A percentile compares a stretch with the other conserved stretches of the same genome.
Conservation (phyloP, 2,329 filamentous ascomycete genomes). For the Ascochyta viciae-villosae region DNA sequence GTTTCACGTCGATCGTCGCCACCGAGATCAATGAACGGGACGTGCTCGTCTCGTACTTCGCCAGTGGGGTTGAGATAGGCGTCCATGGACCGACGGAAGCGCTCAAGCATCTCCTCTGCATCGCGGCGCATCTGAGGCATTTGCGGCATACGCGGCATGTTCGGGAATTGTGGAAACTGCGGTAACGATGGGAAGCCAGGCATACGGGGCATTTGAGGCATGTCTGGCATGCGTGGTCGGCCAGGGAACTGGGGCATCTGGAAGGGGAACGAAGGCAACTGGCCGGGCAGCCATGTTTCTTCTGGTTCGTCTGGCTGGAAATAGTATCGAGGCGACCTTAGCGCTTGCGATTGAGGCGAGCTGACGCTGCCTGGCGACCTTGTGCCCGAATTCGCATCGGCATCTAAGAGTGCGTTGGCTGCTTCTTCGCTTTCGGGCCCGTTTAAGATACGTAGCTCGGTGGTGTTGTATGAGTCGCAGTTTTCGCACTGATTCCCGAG, state of each 20-base stretch:
- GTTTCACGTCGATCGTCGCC: slow-evolving; percentile 46
- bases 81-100: slow-evolving; percentile 50
- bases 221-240: slow-evolving; percentile 38
- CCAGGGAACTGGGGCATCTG: slow-evolving; percentile 46
- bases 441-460: slow-evolving; percentile 55
- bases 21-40: slow-evolving; percentile 47
- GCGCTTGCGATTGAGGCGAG: slow-evolving; percentile 41
- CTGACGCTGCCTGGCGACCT: slow-evolving; percentile 40
- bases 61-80: slow-evolving; percentile 53
- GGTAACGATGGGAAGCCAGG: slow-evolving; percentile 42
- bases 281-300: slow-evolving; percentile 47
- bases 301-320: slow-evolving; percentile 48
- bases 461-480: slow-evolving; percentile 63
- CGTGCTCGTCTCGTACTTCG: slow-evolving; percentile 41
- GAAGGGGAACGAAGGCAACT: slow-evolving; percentile 46
- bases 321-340: slow-evolving; percentile 46
- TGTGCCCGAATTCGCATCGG: slow-evolving; percentile 35
- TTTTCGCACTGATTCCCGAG: slow-evolving; percentile 84
- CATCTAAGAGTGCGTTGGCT: slow-evolving; percentile 43
- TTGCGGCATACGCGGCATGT: slow-evolving; percentile 30
- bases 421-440: slow-evolving; percentile 46
- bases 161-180: slow-evolving; percentile 42
- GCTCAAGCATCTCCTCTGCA: slow-evolving; percentile 46
- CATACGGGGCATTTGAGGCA: slow-evolving; percentile 40
- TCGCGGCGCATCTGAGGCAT: slow-evolving; percentile 38